phyloP scores from a whole-genome alignment of 257 asterid species.

The Capsicum rhomboideum region DNA sequence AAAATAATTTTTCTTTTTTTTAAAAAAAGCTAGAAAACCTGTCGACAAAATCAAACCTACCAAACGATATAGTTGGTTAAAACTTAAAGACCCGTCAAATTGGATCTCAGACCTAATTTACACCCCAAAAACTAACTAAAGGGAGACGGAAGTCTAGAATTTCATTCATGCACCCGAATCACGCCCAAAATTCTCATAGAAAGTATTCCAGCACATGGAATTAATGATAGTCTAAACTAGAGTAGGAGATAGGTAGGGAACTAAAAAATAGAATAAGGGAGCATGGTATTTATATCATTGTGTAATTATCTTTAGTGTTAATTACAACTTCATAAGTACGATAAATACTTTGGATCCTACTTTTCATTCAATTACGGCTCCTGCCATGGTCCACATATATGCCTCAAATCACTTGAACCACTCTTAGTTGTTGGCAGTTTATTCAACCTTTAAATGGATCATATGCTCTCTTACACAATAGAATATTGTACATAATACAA shows the following conservation, averaged over 20 bases:
- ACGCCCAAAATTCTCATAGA: neutral
- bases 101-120: too few species aligned
- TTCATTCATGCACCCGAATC: neutral
- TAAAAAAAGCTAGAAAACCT: too few species aligned
- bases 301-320: neutral
- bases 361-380: neutral
- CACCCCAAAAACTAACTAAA: too few species aligned
- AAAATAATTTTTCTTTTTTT: too few species aligned
- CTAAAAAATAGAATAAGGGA: neutral
- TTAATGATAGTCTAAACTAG: neutral
- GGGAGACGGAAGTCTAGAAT: too few species aligned
- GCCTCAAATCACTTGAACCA: constrained; percentile 18
- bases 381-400: constrained; percentile 21
- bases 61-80: too few species aligned
- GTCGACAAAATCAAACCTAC: too few species aligned
- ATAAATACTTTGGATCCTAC: neutral
- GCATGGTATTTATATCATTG: neutral
- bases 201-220: neutral
- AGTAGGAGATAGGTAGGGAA: neutral
- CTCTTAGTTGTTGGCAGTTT: constrained; percentile 11
- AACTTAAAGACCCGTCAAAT: too few species aligned
- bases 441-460: neutral
- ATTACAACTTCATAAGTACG: neutral
- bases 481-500: neutral
- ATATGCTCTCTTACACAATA: constrained; percentile 1